phyloP scores from a whole-genome alignment of 2,329 filamentous ascomycete species.

The Paecilomyces niveus region DNA sequence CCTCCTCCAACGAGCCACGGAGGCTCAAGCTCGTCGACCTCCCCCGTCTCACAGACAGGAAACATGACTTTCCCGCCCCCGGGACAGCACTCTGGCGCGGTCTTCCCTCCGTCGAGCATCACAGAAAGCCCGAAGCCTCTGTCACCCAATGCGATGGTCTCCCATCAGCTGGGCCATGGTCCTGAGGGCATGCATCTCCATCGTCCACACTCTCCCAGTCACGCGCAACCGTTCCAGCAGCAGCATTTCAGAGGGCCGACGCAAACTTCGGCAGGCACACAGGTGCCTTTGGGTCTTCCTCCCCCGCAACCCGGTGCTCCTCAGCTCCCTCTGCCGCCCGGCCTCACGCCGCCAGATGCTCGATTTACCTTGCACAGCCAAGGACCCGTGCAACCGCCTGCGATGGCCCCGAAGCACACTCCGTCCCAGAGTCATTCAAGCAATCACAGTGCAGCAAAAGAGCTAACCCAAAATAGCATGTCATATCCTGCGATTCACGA shows the following conservation, averaged over 20 bases:
- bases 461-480: slow-evolving; percentile 16
- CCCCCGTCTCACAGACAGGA: slow-evolving; percentile 42
- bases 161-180: slow-evolving; percentile 30
- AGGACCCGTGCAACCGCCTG: slow-evolving; percentile 24
- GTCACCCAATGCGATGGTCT: slow-evolving; percentile 36
- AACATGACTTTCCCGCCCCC: slow-evolving; percentile 34
- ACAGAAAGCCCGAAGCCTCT: slow-evolving; percentile 84
- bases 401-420: slow-evolving; percentile 27
- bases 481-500: slow-evolving; percentile 13
- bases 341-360: slow-evolving; percentile 35
- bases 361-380: slow-evolving; percentile 37
- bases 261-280: slow-evolving; percentile 6
- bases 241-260: slow-evolving; percentile 17
- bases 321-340: slow-evolving; percentile 38
- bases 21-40: slow-evolving; percentile 49
- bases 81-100: slow-evolving; percentile 39
- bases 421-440: slow-evolving; percentile 27
- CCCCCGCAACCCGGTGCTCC: slow-evolving; percentile 32
- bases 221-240: slow-evolving; percentile 36
- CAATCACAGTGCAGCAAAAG: slow-evolving; percentile 23
- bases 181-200: slow-evolving; percentile 32
- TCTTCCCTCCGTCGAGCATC: slow-evolving; percentile 67
- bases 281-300: slow-evolving; percentile 23
- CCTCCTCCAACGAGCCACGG: slow-evolving; percentile 55
- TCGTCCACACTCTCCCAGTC: slow-evolving; percentile 36